Evolutionary conservation across 495 filamentous ascomycete species (phyloP).

Genomic region (Aspergillus heteromorphus): DNA sequence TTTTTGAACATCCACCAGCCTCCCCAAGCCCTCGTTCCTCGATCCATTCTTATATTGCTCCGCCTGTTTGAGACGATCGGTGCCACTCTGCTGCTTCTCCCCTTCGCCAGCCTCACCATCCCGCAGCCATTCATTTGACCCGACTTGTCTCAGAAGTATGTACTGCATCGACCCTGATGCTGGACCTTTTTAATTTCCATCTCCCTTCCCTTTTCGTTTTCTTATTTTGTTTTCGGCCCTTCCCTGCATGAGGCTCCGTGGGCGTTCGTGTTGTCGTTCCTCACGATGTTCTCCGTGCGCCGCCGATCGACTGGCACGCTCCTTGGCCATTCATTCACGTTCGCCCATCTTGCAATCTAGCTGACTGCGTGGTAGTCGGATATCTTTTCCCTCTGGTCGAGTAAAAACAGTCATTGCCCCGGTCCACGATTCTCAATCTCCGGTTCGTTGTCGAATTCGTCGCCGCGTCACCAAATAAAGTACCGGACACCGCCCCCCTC

Average conservation of each 20-base stretch:
- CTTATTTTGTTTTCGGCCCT: background rate
- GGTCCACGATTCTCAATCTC: background rate
- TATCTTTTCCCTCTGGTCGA: background rate
- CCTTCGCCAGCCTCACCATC: constrained; percentile 9
- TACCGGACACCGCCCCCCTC: background rate
- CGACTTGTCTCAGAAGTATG: constrained; percentile 4
- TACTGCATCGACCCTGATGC: constrained; percentile 4
- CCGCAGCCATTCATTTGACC: constrained; percentile 8
- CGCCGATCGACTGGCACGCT: constrained; percentile 6
- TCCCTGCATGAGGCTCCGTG: background rate
- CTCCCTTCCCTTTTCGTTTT: background rate
- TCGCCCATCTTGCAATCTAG: constrained; percentile 5
- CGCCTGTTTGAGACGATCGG: constrained; percentile 9
- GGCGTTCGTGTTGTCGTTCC: constrained; percentile 10
- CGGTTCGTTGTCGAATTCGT: background rate
- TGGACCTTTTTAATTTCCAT: background rate
- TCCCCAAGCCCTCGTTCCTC: constrained; percentile 10
- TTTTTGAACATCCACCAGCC: constrained; percentile 16
- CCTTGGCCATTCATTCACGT: background rate
- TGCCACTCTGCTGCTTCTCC: constrained; percentile 1
- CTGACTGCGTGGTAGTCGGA: constrained; percentile 12
- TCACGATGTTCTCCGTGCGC: constrained; percentile 6
- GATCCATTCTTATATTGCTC: constrained; percentile 13
- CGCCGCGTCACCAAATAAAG: background rate
- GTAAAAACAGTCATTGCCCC: background rate